Evolutionary conservation across 2,329 filamentous ascomycete species (phyloP).

Genomic region (Kalaharituber pfeilii): DNA sequence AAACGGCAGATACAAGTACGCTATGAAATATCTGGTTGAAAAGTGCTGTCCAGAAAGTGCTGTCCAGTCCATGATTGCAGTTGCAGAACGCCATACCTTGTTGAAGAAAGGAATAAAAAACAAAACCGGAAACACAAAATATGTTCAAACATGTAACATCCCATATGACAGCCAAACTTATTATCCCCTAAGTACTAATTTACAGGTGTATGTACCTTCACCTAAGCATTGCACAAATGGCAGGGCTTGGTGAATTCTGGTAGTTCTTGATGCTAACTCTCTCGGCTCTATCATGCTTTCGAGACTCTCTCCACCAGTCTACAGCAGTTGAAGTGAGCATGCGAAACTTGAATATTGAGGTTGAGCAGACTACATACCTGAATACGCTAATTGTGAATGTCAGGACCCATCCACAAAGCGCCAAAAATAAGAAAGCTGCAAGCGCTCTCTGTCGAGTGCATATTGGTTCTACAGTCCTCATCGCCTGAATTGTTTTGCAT

Average conservation of each 20-base stretch:
- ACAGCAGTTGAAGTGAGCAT: slow-evolving; percentile 5
- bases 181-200: background rate
- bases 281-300: slow-evolving; percentile 6
- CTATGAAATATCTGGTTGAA: too few species aligned
- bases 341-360: slow-evolving; percentile 20
- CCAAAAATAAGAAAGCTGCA: slow-evolving; percentile 61
- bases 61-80: background rate
- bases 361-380: slow-evolving; percentile 37
- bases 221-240: background rate
- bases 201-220: background rate
- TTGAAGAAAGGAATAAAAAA: background rate
- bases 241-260: background rate
- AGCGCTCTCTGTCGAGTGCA: slow-evolving; percentile 51
- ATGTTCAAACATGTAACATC: too few species aligned
- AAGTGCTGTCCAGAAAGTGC: background rate
- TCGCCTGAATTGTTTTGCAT: too few species aligned
- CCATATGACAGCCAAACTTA: background rate
- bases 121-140: too few species aligned
- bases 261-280: too few species aligned
- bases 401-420: slow-evolving; percentile 72
- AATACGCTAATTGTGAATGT: slow-evolving; percentile 80
- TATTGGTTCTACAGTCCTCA: slow-evolving; percentile 30
- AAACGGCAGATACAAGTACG: too few species aligned
- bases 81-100: too few species aligned
- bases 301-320: slow-evolving; percentile 41